These are phyloP conservation scores for Sequoiadendron giganteum DNA, from an alignment of 75 land plant genomes.

Conservation along the genomic window DNA sequence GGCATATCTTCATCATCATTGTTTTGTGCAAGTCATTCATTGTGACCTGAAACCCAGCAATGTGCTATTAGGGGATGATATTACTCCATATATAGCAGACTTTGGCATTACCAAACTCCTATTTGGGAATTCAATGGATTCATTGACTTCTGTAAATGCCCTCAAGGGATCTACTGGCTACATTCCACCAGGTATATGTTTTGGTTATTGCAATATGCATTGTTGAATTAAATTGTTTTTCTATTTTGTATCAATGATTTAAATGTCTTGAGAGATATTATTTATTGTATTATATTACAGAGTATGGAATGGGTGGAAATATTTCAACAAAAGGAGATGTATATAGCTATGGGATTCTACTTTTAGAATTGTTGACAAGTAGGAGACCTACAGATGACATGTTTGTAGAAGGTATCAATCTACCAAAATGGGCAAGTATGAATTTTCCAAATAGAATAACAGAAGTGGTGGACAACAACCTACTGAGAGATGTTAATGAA, in stretches of 20 bases:
- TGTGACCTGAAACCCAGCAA: too few species aligned
- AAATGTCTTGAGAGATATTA: too few species aligned
- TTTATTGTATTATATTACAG: background rate
- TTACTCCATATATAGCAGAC: too few species aligned
- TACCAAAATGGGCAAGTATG: background rate
- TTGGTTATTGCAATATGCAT: background rate
- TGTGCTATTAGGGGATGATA: too few species aligned
- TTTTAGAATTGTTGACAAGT: conserved; percentile 3
- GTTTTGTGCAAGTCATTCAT: too few species aligned
- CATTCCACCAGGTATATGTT: conserved; percentile 35
- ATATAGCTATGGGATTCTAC: background rate
- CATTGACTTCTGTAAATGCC: background rate
- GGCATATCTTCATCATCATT: too few species aligned
- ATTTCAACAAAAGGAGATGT: conserved; percentile 13
- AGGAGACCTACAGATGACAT: background rate
- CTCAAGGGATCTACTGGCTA: conserved; percentile 32
- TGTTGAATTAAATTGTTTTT: background rate
- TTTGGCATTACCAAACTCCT: too few species aligned
- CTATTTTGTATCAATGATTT: too few species aligned
- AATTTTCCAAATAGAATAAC: background rate
- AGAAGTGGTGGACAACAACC: background rate
- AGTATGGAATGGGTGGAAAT: background rate
- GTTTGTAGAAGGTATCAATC: too few species aligned
- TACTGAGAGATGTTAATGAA: background rate
- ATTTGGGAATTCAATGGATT: too few species aligned